phyloP scores from a whole-genome alignment of 2,329 filamentous ascomycete species.

The Aspergillus nomiae region DNA sequence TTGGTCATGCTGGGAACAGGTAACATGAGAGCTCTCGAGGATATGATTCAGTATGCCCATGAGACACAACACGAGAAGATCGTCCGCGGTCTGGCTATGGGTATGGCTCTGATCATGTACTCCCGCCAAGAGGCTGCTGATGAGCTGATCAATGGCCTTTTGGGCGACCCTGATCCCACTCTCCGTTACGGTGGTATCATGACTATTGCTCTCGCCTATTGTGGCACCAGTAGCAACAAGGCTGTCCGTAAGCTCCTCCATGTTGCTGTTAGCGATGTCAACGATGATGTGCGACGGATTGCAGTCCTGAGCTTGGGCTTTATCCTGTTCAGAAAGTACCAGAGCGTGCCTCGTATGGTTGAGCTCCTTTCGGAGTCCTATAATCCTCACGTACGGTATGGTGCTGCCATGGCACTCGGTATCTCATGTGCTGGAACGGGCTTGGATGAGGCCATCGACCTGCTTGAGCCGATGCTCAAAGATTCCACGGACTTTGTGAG shows the following conservation, averaged over 20 bases:
- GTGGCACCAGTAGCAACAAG: conserved; percentile 97
- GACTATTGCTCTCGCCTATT: conserved; percentile 97
- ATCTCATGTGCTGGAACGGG: conserved; percentile 98
- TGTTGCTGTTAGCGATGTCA: conserved; percentile 95
- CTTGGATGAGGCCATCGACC: conserved; percentile 91
- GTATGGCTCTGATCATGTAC: conserved; percentile 99
- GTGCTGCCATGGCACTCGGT: conserved; percentile 95
- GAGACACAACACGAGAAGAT: conserved; percentile 99
- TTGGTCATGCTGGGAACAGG: conserved; percentile 98
- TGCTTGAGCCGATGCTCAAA: conserved; percentile 99
- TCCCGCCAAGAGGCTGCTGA: conserved; percentile 93
- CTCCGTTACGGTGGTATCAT: conserved; percentile 96
- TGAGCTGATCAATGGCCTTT: conserved; percentile 86
- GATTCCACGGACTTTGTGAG: conserved; percentile 98
- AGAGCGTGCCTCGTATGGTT: conserved; percentile 97
- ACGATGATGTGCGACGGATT: conserved; percentile 92
- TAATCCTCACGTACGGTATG: conserved; percentile 97
- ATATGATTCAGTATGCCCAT: conserved; percentile 97
- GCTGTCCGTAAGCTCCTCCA: conserved; percentile 94
- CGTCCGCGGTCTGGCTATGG: conserved; percentile 89
- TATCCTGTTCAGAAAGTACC: conserved; percentile 96
- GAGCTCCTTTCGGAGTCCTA: conserved; percentile 97
- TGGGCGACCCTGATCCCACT: conserved; percentile 91
- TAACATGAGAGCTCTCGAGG: conserved; percentile 86
- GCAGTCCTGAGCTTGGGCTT: conserved; percentile 98